Conservation (phyloP, 495 filamentous ascomycete species). For the Monascus purpureus region DNA sequence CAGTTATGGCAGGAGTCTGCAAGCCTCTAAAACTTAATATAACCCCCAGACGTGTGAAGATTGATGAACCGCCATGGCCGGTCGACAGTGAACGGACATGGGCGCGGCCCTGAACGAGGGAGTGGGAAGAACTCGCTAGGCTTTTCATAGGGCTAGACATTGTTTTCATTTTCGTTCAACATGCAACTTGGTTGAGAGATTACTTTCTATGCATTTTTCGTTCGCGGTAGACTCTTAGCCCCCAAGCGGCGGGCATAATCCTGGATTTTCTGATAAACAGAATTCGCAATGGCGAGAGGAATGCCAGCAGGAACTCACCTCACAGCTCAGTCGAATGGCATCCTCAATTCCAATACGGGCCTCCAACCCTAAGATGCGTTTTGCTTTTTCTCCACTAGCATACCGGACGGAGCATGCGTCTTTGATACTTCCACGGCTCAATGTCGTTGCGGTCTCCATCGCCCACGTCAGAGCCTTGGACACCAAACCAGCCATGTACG, state of each 20-base stretch:
- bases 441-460: conserved; percentile 28
- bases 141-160: too few relatives aligned
- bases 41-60: too few relatives aligned
- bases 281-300: background rate
- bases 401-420: conserved; percentile 42
- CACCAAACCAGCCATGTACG: conserved; percentile 31
- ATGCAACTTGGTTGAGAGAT: too few relatives aligned
- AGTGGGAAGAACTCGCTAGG: too few relatives aligned
- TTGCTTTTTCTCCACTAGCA: conserved; percentile 43
- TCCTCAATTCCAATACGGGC: conserved; percentile 42
- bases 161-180: too few relatives aligned
- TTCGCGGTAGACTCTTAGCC: conserved; percentile 10
- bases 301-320: conserved; percentile 16
- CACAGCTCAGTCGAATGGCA: conserved; percentile 36
- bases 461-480: conserved; percentile 40
- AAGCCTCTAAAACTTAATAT: too few relatives aligned
- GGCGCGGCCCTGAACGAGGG: too few relatives aligned
- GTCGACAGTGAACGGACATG: too few relatives aligned
- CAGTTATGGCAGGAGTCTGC: too few relatives aligned
- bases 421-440: conserved; percentile 41
- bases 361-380: conserved; percentile 41
- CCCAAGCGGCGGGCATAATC: conserved; percentile 26
- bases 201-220: background rate
- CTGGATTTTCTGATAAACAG: conserved; percentile 8
- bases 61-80: too few relatives aligned